Base-by-base conservation (phyloP, 768 basidiomycete genomes). In the Trametes gibbosa region DNA sequence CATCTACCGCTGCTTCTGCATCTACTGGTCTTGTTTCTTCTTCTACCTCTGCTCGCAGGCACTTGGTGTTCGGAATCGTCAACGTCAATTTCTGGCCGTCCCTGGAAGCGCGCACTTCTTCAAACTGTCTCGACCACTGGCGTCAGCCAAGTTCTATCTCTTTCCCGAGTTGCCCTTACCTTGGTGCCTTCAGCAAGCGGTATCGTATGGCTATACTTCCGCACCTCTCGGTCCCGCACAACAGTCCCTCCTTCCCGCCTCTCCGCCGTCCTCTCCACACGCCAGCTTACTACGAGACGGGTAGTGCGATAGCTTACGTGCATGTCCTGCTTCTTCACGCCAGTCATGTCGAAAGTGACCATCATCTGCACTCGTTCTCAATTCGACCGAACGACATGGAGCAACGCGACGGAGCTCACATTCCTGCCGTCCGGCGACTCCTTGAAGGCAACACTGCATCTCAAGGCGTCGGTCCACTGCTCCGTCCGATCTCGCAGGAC, bases 181-280 rank as follows among this genome's bases (percentile, higher is more conserved):
- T 61, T 84, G 21, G 89, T 89, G 45, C 86, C 89, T 58, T 89
- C 86, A 13, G 89, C 86, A 16, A 91, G 72, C 10, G 89, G 87
- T 39, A 89, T 78, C 24, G 84, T 85, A 60, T 89, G 79, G 61
- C 84, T 83, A 64, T 82, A 83, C 64, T 81, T 81, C 66, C 79
- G 83, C 69, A 87, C 82, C 52, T 82, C 76, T 53, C 83, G 75
- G 64, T 90, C 88, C 56, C 86, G 77, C 29, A 87, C 75, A n/a
- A 84, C 67, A 13, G 79, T 76, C 21, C 80, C 85, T 21, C 79
- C 78, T 60, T 90, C 86, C 62, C 82, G 79, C 73, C 78, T 80
- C 69, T 90, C 88, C 13, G 76, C 74, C 49, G 84, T 76, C 63
- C 81, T 84, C 55, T 82, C 76, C 10, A 76, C 80, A 58, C 81